phyloP scores from a whole-genome alignment of 495 filamentous ascomycete genomes.

The Xylaria nigripes region DNA sequence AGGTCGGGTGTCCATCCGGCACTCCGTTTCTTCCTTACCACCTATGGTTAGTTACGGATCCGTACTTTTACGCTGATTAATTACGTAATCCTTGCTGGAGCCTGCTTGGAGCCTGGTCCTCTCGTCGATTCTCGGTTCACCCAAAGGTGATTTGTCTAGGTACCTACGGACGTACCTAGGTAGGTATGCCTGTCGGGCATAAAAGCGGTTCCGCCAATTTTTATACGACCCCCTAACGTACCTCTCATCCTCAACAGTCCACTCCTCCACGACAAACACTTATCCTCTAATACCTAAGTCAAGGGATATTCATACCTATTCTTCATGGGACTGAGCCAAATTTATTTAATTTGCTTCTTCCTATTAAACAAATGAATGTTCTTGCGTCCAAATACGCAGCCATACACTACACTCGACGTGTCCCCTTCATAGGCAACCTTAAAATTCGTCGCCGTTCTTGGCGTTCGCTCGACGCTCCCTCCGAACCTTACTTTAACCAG shows the following conservation, averaged over 20 bases:
- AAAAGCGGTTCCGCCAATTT: not conserved
- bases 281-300: too few relatives aligned
- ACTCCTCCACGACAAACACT: not conserved
- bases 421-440: conserved; percentile 3
- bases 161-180: not conserved
- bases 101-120: too few relatives aligned
- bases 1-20: too few relatives aligned
- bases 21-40: too few relatives aligned
- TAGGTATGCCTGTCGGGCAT: not conserved
- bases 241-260: not conserved
- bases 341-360: conserved; percentile 13
- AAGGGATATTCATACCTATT: too few relatives aligned
- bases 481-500: conserved; percentile 55
- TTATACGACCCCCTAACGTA: not conserved
- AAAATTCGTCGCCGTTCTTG: conserved; percentile 20
- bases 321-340: conserved; percentile 9
- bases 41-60: too few relatives aligned
- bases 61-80: too few relatives aligned
- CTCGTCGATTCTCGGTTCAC: too few relatives aligned
- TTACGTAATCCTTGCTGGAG: too few relatives aligned
- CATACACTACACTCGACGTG: conserved; percentile 6
- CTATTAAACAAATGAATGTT: conserved; percentile 24
- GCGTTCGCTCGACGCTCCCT: conserved; percentile 51
- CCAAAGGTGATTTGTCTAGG: not conserved
- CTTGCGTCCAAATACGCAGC: conserved; percentile 11